Conservation (phyloP, 2,329 filamentous ascomycete genomes). For the Epicoccum sorghinum region DNA sequence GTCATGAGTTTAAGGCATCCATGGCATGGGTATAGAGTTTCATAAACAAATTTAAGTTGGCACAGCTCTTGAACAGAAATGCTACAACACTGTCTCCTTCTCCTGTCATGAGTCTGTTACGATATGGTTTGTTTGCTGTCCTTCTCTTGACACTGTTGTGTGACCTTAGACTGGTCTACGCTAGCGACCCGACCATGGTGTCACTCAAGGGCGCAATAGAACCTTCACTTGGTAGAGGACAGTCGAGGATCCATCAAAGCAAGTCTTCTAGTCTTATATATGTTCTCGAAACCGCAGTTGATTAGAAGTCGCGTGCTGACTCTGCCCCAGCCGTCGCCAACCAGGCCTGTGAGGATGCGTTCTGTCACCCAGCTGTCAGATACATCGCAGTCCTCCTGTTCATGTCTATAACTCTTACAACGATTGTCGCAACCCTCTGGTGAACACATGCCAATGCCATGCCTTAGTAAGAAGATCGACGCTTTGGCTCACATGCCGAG, state of each 20-base stretch:
- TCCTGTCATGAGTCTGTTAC: neutral
- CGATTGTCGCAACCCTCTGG: neutral
- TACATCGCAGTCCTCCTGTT: neutral
- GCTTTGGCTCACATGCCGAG: constrained; percentile 21
- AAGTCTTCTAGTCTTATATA: too few relatives aligned
- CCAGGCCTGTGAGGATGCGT: constrained; percentile 1
- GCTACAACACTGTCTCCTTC: neutral
- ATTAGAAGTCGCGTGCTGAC: too few relatives aligned
- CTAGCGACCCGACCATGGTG: neutral
- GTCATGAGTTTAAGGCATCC: neutral
- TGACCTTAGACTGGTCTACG: neutral
- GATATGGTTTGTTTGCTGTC: neutral
- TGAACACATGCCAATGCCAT: neutral
- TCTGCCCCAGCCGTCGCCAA: too few relatives aligned
- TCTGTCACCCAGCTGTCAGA: constrained; percentile 3
- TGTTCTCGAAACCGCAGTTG: too few relatives aligned
- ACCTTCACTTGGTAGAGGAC: too few relatives aligned
- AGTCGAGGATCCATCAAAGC: neutral
- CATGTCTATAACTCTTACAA: constrained; percentile 1
- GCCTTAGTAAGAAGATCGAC: neutral
- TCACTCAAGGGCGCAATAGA: neutral
- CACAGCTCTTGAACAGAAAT: neutral
- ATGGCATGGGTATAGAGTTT: neutral
- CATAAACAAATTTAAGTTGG: neutral
- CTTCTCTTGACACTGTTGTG: neutral